A percentile compares a stretch with the other conserved stretches of the same genome.
phyloP scores from a whole-genome alignment of 345 rosid genomes.

The Citrus medica region DNA sequence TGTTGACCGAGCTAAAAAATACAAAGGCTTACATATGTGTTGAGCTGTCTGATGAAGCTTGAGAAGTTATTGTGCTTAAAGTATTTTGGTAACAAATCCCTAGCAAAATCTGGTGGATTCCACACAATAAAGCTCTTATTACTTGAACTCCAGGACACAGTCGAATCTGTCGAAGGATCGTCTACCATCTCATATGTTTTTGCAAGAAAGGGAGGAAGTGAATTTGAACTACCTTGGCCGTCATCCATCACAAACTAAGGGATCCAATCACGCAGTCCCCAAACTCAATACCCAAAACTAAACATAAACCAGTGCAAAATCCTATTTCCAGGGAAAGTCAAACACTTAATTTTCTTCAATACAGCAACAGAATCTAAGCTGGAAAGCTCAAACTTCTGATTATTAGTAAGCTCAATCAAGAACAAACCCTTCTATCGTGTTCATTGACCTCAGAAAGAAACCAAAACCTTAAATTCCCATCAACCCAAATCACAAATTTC shows the following conservation, averaged over 20 bases:
- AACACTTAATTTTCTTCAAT: not conserved
- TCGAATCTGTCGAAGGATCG: slow-evolving; percentile 61
- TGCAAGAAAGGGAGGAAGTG: slow-evolving; percentile 81
- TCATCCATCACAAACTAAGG: slow-evolving; percentile 56
- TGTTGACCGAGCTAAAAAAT: not conserved
- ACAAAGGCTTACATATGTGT: slow-evolving; percentile 67
- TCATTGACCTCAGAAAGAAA: not conserved
- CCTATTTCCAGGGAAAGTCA: not conserved
- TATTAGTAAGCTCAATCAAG: not conserved
- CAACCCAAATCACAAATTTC: slow-evolving; percentile 17
- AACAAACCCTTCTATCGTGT: not conserved
- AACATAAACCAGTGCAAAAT: slow-evolving; percentile 9
- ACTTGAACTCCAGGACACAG: slow-evolving; percentile 75
- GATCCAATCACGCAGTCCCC: slow-evolving; percentile 12
- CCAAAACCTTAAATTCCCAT: slow-evolving; percentile 4
- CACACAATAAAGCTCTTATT: slow-evolving; percentile 74
- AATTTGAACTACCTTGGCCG: slow-evolving; percentile 54
- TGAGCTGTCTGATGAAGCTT: slow-evolving; percentile 96
- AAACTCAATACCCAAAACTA: not conserved
- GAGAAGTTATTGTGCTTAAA: slow-evolving; percentile 94
- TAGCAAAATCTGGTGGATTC: slow-evolving; percentile 71
- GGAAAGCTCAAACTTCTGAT: not conserved
- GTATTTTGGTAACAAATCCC: slow-evolving; percentile 76
- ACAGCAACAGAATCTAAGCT: not conserved
- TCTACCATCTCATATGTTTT: slow-evolving; percentile 95